Base-by-base conservation (phyloP, 108 stramenopile species). In the Stephanodiscus triporus region DNA sequence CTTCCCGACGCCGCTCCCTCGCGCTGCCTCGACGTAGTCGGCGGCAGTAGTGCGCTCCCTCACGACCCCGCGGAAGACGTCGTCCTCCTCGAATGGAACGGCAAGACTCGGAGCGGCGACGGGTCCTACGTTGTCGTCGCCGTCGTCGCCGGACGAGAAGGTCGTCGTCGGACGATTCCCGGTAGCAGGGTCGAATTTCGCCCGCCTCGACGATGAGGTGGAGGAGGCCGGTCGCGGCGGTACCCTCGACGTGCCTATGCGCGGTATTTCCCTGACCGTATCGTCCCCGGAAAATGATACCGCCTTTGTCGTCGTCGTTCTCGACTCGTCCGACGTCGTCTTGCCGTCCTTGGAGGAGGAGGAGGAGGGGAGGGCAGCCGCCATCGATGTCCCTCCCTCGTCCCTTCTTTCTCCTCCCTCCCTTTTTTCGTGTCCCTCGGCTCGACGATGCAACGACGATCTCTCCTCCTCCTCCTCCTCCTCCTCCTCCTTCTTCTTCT, bases 41-140 rank as follows among this genome's bases (percentile, higher is more conserved):
- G 23, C 42, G 51, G 71, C 16, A 37, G 73, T 16, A 59, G 0
- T 51, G 7, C 81, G 74, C 37, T 82, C 81, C 64, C 66, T 82
- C 48, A 82, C 81, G 53, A 75, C 75, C 58, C 74, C 74, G 6
- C 61, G 57, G 58, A 82, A 75, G 22, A 82, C 66, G 57, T 72
- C 61, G 11, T 82, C 75, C 43, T 82, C 75, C 43, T 72, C 81
- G 66, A 82, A 76, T 11, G 81, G 70, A 9, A 68, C 50, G 1
- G 70, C 45, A 11, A 51, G 26, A 17, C 60, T 24, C 30, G 74
- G 65, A n/a, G 70, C 48, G 11, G 72, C 75, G 24, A 11, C 23
- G 53, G 26, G 7, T 8, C 11, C 24, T 8, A 7, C 9, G 20
- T 53, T 7, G 7, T 53, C 51, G 7, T 24, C 20, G 2, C 24